These are phyloP conservation scores for Rubia yunnanensis DNA, from an alignment of 257 asterid species.

Conservation along the genomic window DNA sequence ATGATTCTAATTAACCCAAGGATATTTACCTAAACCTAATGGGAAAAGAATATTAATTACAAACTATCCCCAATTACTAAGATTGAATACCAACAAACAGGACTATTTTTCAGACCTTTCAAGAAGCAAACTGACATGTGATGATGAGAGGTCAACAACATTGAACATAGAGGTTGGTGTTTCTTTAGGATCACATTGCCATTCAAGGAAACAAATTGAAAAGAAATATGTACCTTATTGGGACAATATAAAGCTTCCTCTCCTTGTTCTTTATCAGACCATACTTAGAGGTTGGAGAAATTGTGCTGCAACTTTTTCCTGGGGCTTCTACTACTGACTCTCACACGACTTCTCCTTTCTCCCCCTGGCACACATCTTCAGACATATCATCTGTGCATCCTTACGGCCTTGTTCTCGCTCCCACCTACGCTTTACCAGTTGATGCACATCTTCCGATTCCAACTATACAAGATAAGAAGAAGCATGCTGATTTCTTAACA, in stretches of 20 bases:
- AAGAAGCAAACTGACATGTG: too few relatives aligned
- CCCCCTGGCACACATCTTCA: slow-evolving; percentile 79
- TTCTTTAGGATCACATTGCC: too few relatives aligned
- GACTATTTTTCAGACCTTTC: too few relatives aligned
- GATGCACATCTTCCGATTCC: slow-evolving; percentile 57
- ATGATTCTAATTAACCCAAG: too few relatives aligned
- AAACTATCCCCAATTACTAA: too few relatives aligned
- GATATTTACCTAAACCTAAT: too few relatives aligned
- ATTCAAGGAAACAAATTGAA: too few relatives aligned
- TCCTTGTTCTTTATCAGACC: slow-evolving; percentile 60
- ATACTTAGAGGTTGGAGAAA: slow-evolving; percentile 45
- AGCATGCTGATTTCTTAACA: not conserved
- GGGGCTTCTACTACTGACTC: slow-evolving; percentile 51
- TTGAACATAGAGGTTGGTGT: too few relatives aligned
- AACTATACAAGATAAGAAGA: slow-evolving; percentile 28
- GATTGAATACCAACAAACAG: too few relatives aligned
- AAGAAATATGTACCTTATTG: slow-evolving; percentile 40
- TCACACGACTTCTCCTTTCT: slow-evolving; percentile 49
- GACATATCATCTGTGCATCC: slow-evolving; percentile 77
- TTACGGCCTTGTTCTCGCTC: slow-evolving; percentile 69
- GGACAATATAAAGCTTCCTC: slow-evolving; percentile 63
- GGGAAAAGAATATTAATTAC: too few relatives aligned
- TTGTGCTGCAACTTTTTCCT: slow-evolving; percentile 36
- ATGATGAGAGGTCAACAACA: too few relatives aligned
- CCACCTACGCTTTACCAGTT: slow-evolving; percentile 44